Evolutionary conservation across 768 basidiomycete genomes (phyloP).

Genomic region (Lactarius hatsudake): DNA sequence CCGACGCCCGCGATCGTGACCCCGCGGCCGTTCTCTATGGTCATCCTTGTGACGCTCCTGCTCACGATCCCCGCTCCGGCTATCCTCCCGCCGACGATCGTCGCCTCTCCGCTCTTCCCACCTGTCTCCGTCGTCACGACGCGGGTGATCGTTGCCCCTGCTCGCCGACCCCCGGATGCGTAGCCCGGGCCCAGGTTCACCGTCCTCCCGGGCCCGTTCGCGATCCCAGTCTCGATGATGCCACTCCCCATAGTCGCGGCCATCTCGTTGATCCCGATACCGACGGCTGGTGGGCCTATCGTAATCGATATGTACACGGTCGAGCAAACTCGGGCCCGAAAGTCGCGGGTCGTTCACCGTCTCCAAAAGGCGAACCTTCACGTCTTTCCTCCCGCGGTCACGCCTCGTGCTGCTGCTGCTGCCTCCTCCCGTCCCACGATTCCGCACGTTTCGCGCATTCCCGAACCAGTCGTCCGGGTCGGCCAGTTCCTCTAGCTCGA

Average conservation of each 20-base stretch:
- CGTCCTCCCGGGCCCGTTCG: slow-evolving; percentile 24
- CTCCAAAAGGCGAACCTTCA: slow-evolving; percentile 30
- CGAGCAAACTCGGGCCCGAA: slow-evolving; percentile 15
- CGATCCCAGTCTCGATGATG: slow-evolving; percentile 26
- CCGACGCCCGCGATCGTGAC: slow-evolving; percentile 3
- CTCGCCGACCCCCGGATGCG: slow-evolving; percentile 13
- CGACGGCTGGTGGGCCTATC: neutral
- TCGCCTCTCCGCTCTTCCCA: slow-evolving; percentile 19
- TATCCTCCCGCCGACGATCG: slow-evolving; percentile 19
- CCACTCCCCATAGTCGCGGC: slow-evolving; percentile 24
- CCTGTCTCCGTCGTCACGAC: slow-evolving; percentile 4
- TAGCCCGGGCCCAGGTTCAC: neutral
- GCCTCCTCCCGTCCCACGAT: slow-evolving; percentile 32
- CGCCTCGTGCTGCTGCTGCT: too few relatives aligned
- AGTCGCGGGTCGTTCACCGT: slow-evolving; percentile 13
- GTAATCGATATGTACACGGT: slow-evolving; percentile 1
- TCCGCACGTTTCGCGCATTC: slow-evolving; percentile 35
- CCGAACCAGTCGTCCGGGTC: slow-evolving; percentile 71
- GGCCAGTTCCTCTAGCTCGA: slow-evolving; percentile 44
- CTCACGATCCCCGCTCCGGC: slow-evolving; percentile 22
- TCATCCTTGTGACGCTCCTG: slow-evolving; percentile 12
- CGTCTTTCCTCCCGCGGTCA: slow-evolving; percentile 27
- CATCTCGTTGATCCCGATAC: neutral
- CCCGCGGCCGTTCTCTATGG: neutral
- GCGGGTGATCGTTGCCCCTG: neutral